Percentiles rank a stretch among this genome's conserved stretches.
These are phyloP conservation scores for Pichia sp. DNA, from an alignment of 1,139 yeast genomes.

Conservation along the genomic window DNA sequence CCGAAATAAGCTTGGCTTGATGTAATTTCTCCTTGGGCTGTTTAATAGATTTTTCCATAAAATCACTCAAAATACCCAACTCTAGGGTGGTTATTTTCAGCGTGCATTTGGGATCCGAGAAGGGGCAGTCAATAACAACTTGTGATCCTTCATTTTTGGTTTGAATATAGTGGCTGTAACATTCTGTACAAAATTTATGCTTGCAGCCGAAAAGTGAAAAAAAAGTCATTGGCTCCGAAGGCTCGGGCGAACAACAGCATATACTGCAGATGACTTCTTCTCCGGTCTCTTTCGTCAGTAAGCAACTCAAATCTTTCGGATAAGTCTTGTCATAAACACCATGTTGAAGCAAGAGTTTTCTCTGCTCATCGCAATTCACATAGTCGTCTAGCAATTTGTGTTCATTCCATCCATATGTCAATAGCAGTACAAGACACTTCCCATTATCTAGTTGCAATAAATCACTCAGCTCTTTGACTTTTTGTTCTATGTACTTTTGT, in stretches of 20 bases:
- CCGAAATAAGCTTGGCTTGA: conserved; percentile 12
- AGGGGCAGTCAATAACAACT: conserved; percentile 62
- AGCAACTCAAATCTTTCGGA: conserved; percentile 10
- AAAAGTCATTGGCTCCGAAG: conserved; percentile 32
- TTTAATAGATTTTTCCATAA: conserved; percentile 10
- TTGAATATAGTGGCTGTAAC: conserved; percentile 59
- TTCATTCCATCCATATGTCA: conserved; percentile 66
- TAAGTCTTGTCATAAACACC: conserved; percentile 36
- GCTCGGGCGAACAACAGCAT: conserved; percentile 58
- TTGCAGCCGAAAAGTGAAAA: conserved; percentile 57
- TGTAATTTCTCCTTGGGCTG: not conserved
- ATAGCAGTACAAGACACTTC: conserved; percentile 43
- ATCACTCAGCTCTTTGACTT: conserved; percentile 21
- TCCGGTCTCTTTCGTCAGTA: conserved; percentile 28
- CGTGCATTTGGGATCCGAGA: conserved; percentile 30
- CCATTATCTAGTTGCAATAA: conserved; percentile 29
- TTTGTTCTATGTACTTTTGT: conserved; percentile 21
- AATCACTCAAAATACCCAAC: conserved; percentile 26
- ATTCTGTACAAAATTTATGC: conserved; percentile 64
- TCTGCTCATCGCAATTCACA: conserved; percentile 45
- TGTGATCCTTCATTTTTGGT: conserved; percentile 48
- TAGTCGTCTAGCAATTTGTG: conserved; percentile 67
- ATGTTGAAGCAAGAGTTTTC: conserved; percentile 35
- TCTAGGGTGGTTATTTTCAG: conserved; percentile 25
- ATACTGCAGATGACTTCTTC: conserved; percentile 51